phyloP scores from a whole-genome alignment of 495 filamentous ascomycete species.

The Penicillium herquei region DNA sequence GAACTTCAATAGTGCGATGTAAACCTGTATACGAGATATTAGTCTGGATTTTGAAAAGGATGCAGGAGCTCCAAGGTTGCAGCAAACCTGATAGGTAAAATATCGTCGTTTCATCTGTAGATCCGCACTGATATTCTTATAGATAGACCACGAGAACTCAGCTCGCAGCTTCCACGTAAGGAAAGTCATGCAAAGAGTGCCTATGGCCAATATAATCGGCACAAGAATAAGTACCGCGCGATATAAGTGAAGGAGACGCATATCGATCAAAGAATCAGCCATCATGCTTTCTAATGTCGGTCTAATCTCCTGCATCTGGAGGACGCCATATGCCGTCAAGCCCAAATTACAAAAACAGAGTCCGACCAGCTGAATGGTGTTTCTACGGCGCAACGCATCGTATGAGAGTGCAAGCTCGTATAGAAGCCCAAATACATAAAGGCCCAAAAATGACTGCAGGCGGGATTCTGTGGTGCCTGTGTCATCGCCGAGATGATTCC shows the following conservation, averaged over 20 bases:
- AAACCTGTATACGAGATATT: constrained; percentile 8
- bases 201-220: neutral
- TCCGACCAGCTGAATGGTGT: neutral
- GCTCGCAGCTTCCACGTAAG: constrained; percentile 1
- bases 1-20: constrained; percentile 21
- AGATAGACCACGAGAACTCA: constrained; percentile 13
- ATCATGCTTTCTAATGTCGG: neutral
- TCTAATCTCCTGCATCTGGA: neutral
- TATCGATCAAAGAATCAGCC: neutral
- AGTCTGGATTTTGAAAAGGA: neutral
- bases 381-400: neutral
- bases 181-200: neutral
- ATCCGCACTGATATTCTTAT: constrained; percentile 13
- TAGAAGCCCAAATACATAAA: neutral
- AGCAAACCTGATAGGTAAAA: neutral
- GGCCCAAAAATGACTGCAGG: constrained; percentile 1
- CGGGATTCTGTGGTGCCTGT: neutral
- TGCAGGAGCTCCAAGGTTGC: neutral
- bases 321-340: neutral
- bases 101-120: constrained; percentile 6
- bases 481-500: neutral
- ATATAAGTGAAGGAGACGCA: neutral
- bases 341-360: neutral
- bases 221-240: neutral
- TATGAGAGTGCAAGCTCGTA: neutral